A percentile compares a stretch with the other conserved stretches of the same genome.
phyloP scores from a whole-genome alignment of 2,329 filamentous ascomycete genomes.

The Lasiodiplodia gonubiensis region DNA sequence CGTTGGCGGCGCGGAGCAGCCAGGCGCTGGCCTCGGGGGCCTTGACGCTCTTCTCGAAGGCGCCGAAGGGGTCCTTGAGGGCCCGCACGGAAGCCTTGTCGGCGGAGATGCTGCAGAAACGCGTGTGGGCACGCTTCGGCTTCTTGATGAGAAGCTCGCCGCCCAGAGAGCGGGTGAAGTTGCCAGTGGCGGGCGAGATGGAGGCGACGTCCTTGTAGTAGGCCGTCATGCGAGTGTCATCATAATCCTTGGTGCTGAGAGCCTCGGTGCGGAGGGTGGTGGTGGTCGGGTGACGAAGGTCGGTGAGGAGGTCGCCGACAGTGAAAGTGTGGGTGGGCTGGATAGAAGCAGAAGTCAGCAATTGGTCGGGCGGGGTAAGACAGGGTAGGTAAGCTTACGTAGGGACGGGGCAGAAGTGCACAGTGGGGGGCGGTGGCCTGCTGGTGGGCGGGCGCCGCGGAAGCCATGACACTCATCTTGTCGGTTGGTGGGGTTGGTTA shows the following conservation, averaged over 20 bases:
- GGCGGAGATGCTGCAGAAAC: slow-evolving; percentile 26
- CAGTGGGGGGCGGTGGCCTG: slow-evolving; percentile 15
- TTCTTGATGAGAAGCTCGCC: slow-evolving; percentile 22
- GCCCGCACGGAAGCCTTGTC: slow-evolving; percentile 13
- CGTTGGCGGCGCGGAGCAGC: slow-evolving; percentile 19
- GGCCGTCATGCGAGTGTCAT: slow-evolving; percentile 27
- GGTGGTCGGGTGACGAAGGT: slow-evolving; percentile 9
- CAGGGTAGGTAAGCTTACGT: background rate
- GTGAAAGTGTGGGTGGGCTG: slow-evolving; percentile 21
- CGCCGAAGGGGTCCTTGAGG: slow-evolving; percentile 18
- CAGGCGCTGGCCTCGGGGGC: background rate
- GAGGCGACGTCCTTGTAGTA: slow-evolving; percentile 28
- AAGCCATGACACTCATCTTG: slow-evolving; percentile 28
- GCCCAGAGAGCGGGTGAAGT: slow-evolving; percentile 26
- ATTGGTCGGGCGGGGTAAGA: background rate
- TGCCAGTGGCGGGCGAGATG: slow-evolving; percentile 23
- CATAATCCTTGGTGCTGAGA: slow-evolving; percentile 24
- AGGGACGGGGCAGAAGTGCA: slow-evolving; percentile 12
- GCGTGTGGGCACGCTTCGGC: slow-evolving; percentile 15
- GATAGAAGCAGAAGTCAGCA: background rate
- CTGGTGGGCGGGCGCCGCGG: slow-evolving; percentile 4
- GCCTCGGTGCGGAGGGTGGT: slow-evolving; percentile 15
- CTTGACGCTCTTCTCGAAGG: slow-evolving; percentile 13
- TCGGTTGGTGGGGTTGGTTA: slow-evolving; percentile 16
- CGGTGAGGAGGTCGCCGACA: slow-evolving; percentile 22